phyloP scores from a whole-genome alignment of 2,329 filamentous ascomycete genomes.

The Neonectria ditissima region DNA sequence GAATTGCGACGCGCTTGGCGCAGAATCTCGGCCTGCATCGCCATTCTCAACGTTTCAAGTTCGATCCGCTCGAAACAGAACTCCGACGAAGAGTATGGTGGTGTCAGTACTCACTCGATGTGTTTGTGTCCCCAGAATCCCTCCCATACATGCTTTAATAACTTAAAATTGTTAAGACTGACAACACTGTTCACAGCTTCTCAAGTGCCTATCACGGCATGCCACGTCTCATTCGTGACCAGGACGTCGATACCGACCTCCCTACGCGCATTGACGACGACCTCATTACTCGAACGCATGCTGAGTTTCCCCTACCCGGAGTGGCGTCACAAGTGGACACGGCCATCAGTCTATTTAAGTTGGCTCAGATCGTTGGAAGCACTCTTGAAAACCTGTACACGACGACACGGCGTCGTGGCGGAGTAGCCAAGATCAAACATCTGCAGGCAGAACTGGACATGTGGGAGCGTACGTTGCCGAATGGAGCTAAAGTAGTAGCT shows the following conservation, averaged over 20 bases:
- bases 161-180: no score
- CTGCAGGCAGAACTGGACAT: conserved; percentile 42
- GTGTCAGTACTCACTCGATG: conserved; percentile 44
- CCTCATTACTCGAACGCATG: conserved; percentile 36
- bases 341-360: conserved; percentile 40
- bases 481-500: not conserved
- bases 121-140: conserved; percentile 24
- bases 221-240: conserved; percentile 43
- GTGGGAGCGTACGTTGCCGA: conserved; percentile 31
- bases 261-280: conserved; percentile 42
- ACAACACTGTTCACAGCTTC: conserved; percentile 25
- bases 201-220: conserved; percentile 43
- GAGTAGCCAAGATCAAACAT: conserved; percentile 38
- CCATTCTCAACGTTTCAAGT: conserved; percentile 44
- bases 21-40: conserved; percentile 42
- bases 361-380: conserved; percentile 40
- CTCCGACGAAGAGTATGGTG: conserved; percentile 42
- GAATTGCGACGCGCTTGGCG: conserved; percentile 40
- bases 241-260: conserved; percentile 43
- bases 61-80: conserved; percentile 43
- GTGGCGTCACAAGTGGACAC: conserved; percentile 42
- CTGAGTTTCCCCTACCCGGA: conserved; percentile 42
- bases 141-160: no score
- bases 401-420: conserved; percentile 41
- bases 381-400: conserved; percentile 42